Evolutionary conservation across 225 moss, liverwort and hornwort genomes (phyloP).

Genomic region (Straminergon stramineum): DNA sequence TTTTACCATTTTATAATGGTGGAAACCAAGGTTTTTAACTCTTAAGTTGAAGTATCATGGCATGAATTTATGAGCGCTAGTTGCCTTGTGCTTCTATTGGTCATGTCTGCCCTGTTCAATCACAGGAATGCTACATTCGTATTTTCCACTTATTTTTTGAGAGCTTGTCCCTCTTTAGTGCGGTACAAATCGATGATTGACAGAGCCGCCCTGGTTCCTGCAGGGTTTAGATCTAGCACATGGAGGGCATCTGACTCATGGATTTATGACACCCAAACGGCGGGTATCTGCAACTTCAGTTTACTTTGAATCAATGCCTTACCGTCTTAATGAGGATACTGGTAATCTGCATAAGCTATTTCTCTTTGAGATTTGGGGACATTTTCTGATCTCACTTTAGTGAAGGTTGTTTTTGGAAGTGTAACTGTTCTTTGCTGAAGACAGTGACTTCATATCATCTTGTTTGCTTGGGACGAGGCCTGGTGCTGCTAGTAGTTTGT

Average conservation of each 20-base stretch:
- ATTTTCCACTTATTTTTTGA: neutral
- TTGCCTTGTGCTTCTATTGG: neutral
- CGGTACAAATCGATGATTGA: neutral
- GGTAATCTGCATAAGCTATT: constrained; percentile 15
- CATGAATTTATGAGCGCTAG: neutral
- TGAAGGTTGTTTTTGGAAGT: neutral
- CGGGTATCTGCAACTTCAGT: constrained; percentile 88
- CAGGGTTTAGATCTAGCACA: constrained; percentile 88
- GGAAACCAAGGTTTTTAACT: neutral
- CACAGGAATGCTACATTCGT: neutral
- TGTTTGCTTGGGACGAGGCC: neutral
- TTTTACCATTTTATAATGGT: neutral
- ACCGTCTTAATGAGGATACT: constrained; percentile 67
- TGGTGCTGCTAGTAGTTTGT: neutral
- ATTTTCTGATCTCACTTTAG: neutral
- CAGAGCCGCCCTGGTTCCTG: neutral
- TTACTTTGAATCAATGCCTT: constrained; percentile 93
- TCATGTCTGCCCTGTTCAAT: neutral
- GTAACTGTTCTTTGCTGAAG: neutral
- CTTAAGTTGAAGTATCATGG: neutral
- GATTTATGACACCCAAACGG: constrained; percentile 79
- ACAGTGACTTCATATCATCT: neutral
- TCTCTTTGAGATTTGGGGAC: neutral
- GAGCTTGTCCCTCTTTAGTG: neutral
- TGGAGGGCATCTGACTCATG: constrained; percentile 83